A percentile compares a stretch with the other conserved stretches of the same genome.
Evolutionary conservation across 164 flowering plant genomes (phyloP).

Genomic region (Umbilicus rupestris): DNA sequence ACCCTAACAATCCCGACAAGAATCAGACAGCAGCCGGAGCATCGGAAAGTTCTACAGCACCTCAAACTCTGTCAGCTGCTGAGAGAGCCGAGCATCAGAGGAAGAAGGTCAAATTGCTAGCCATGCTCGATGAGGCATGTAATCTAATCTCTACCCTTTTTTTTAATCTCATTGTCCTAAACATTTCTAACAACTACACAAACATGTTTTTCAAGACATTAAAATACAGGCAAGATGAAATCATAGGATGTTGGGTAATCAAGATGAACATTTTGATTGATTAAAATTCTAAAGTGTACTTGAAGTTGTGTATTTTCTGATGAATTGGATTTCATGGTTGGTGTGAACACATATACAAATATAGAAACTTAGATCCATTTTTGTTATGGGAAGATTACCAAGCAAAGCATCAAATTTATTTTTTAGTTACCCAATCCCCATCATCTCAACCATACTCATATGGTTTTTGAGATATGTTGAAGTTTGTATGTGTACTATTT

Average conservation of each 20-base stretch:
- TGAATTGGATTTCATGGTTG: not conserved
- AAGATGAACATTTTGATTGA: too few species aligned
- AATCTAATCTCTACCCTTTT: constrained; percentile 20
- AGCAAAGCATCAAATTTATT: not conserved
- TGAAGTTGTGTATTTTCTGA: too few species aligned
- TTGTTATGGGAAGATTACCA: constrained; percentile 6
- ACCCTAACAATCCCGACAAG: constrained; percentile 17
- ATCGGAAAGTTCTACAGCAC: constrained; percentile 17
- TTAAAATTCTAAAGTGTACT: not conserved
- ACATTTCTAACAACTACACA: too few species aligned
- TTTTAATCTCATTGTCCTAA: not conserved
- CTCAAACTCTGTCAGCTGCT: constrained; percentile 52
- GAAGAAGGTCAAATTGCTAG: constrained; percentile 68
- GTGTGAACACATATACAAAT: constrained; percentile 8
- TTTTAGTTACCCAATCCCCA: constrained; percentile 6
- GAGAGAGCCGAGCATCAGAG: constrained; percentile 79
- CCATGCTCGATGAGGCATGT: constrained; percentile 95
- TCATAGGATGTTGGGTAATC: too few species aligned
- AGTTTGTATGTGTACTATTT: too few species aligned
- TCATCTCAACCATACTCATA: not conserved
- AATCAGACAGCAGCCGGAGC: constrained; percentile 14
- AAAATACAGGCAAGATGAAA: too few species aligned
- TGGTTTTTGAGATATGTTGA: too few species aligned
- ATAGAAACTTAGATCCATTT: constrained; percentile 5
- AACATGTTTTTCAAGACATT: too few species aligned